Evolutionary conservation across 169 alveolate species (phyloP), one percentile per base, ranked within the genome.

Genomic region (Plasmodium berghei): DNA sequence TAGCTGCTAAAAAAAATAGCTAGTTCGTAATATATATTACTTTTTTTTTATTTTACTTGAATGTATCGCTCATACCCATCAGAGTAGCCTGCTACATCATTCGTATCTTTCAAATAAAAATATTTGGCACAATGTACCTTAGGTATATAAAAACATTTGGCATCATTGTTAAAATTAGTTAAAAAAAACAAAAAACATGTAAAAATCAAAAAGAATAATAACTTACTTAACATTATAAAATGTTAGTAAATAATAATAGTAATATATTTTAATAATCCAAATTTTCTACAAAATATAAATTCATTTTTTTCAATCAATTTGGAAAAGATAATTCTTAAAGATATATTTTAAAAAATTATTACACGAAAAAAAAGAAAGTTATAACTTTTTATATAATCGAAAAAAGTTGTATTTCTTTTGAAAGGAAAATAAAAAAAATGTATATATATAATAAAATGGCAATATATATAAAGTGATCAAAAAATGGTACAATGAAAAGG

Each of bases 51-150:
- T 24, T 58, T 42, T 77, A 77, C 89, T 55, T 77, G 89, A 18
- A 77, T 49, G 24, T 77, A 77, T 61, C 89, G 22, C 24, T 77
- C 89, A 55, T 42, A 55, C 62, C 89, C 89, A 18, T 77, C 89
- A n/a, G 89, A 77, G 34, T 49, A 64, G 2, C 26, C 34, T n/a
- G 89, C 8, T 48, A 58, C 77, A 63, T 77, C 77, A 77, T 40
- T 63, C 24, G 69, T 45, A n/a, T 77, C 89, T 69, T 42, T 77
- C 61, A 77, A 64, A 55, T 64, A 48, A 77, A 77, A 77, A 52
- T 26, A 42, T 10, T 62, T 64, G 20, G 54, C 59, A 26, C 45
- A 64, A 12, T 40, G 52, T 26, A 64, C 59, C 46, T 63, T 77
- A 22, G 89, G 46, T 34, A 26, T 46, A 22, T 77, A 77, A 77